Evolutionary conservation across 352 stramenopile genomes (phyloP).

Genomic region (Phytophthora meadii): DNA sequence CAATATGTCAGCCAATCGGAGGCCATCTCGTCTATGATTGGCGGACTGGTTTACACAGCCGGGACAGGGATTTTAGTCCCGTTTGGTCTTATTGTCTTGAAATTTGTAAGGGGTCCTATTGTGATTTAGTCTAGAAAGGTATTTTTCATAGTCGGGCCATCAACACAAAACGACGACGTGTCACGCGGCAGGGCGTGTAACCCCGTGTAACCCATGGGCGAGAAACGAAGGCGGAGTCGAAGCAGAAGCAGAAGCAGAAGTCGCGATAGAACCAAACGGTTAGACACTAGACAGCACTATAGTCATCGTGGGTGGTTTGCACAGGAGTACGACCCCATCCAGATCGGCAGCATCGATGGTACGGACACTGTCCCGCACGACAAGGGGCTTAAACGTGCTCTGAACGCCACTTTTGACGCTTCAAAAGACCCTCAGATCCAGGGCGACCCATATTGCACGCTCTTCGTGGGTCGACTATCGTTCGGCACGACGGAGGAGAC

Average conservation of each 20-base stretch:
- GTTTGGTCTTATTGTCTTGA: no score
- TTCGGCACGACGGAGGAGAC: no score
- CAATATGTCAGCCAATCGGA: no score
- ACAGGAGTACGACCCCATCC: conserved; percentile 68
- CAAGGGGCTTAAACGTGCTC: conserved; percentile 64
- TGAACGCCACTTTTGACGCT: conserved; percentile 57
- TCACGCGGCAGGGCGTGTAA: no score
- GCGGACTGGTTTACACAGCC: no score
- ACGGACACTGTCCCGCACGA: conserved; percentile 69
- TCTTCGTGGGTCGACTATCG: conserved; percentile 76
- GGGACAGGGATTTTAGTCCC: no score
- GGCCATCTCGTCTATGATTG: no score
- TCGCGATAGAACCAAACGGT: conserved; percentile 14
- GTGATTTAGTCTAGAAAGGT: no score
- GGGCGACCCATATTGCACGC: conserved; percentile 65
- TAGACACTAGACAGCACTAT: background rate
- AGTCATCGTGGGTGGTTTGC: conserved; percentile 62
- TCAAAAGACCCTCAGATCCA: conserved; percentile 65
- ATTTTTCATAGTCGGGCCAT: no score
- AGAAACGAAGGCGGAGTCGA: conserved; percentile 16
- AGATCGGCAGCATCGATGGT: conserved; percentile 77
- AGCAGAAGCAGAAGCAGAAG: conserved; percentile 26
- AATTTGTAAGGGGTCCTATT: no score
- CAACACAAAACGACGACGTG: no score
- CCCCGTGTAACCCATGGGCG: no score